Base-by-base conservation (phyloP, 768 basidiomycete species). In the Tricholoma bakamatsutake region DNA sequence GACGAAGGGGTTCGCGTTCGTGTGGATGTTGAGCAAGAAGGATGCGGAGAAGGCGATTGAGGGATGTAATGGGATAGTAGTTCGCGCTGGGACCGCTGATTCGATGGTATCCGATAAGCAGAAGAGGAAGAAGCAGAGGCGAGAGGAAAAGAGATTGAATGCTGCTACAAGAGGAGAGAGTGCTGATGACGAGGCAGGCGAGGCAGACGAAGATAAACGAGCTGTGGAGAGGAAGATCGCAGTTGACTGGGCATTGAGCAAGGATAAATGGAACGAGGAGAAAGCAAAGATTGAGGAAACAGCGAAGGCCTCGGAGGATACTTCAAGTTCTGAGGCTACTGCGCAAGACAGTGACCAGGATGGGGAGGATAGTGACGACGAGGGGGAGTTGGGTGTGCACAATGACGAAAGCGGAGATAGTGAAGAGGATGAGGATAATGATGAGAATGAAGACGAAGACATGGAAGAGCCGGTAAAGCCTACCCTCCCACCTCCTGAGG, bases 231-330 rank as follows among this genome's bases (percentile, higher is more conserved):
- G 93, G 52, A 73, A 83, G 13, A 90, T 96, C 37, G 93, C 93
- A 6, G 96, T 98, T 27, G 95, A 98, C 73, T 98, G 93, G 92
- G 96, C 94, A 3, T 69, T 98, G 67, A 92, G 93, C 68, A 96
- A 97, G 72, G 88, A 90, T 48, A 88, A 85, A 70, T 97, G 92
- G 91, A 80, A 91, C 67, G 85, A 88, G 66, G 88, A 86, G 62
- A 82, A 84, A 69, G 80, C 78, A 45, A 83, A 85, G 66, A 56
- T 79, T 53, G 75, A 72, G 33, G 76, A 69, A 39, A 72, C 62
- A 10, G 73, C 67, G 5, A 67, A 72, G 7, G 71, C 74, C 59
- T 64, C 68, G 7, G 71, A 72, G 13, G 64, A 67, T 43, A 70
- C 59, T 13, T 70, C 68, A 31, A 67, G 63, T 5, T 68, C 65